Base-by-base conservation (phyloP, 2,329 filamentous ascomycete species). In the Phialophora macrospora region DNA sequence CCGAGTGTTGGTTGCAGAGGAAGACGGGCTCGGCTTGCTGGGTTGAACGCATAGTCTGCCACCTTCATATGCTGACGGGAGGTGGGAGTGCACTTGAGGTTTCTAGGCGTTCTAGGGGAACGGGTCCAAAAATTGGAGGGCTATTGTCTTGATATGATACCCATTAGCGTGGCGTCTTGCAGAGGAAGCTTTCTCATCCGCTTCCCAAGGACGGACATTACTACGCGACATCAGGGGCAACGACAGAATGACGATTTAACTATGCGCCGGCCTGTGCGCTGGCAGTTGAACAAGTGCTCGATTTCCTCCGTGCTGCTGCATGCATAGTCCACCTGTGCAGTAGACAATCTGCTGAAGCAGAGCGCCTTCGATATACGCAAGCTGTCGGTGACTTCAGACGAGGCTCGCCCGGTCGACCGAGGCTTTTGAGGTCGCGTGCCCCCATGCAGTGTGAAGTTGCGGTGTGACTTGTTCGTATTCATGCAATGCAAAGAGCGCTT, bases 11-110 rank as follows among this genome's bases (percentile, higher is more conserved):
- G 67, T 72, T 3, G 60, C 68, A 11, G 71, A 71, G 52, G 71
- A 72, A 60, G 70, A 72, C 44, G 71, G 71, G 5, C 61, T 72
- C 48, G 71, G 70, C 4, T 56, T 72, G 24, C 49, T 70, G 24
- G 63, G 67, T 14, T 46, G 20, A 48, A 49, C 20, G 22, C 24
- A 30, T 24, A 49, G 11, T 59, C 12, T n/a, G 26, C 24, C 20
- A 17, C 38, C 38, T 44, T 17, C n/a, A n/a, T 8, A 44, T 44
- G 38, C 38, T 8, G 5, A 44, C 6, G 7, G 38, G 38, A 20
- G 38, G 17, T n/a, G 17, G 56, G 46, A 41, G 11, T 49, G 56
- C 12, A 28, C 30, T 51, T n/a, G 46, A n/a, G 38, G 22, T 48
- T 56, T 44, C 62, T 60, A 56, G 59, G n/a, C 38, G 34, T 62